Conservation (phyloP, 176 grass and related monocot species). For the Oryza glaberrima region DNA sequence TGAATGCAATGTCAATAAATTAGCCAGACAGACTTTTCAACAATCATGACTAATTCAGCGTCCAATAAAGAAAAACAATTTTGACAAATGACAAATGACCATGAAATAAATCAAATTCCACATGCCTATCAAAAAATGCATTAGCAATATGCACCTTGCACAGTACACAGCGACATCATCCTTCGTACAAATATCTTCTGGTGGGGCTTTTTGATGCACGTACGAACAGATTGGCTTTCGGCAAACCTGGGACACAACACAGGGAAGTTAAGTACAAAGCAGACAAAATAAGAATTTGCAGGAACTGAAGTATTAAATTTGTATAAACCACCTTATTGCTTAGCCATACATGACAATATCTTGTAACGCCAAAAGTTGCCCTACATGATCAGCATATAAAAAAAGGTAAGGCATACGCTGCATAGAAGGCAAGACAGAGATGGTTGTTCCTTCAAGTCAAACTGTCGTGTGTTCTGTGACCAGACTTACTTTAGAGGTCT, state of each 20-base stretch:
- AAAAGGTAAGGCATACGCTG: constrained; percentile 19
- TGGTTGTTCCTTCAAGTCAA: not conserved
- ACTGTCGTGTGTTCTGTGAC: not conserved
- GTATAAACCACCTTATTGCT: constrained; percentile 59
- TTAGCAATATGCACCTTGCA: constrained; percentile 51
- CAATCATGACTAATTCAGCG: not conserved
- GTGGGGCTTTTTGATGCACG: constrained; percentile 54
- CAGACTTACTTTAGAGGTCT: constrained; percentile 64
- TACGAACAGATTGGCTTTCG: constrained; percentile 64
- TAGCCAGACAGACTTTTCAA: not conserved
- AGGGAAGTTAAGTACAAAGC: not conserved
- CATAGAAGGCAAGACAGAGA: not conserved
- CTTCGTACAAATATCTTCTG: constrained; percentile 70
- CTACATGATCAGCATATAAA: constrained; percentile 48
- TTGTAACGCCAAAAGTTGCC: constrained; percentile 72
- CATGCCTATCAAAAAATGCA: not conserved
- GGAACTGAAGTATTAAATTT: not conserved
- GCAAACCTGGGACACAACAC: constrained; percentile 48
- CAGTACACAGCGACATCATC: constrained; percentile 63
- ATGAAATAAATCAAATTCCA: not conserved
- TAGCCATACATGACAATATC: constrained; percentile 73
- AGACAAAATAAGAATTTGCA: constrained; percentile 32
- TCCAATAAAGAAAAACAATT: constrained; percentile 25
- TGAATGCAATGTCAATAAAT: constrained; percentile 12
- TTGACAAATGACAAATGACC: not conserved